phyloP scores from a whole-genome alignment of 768 basidiomycete species.

The Pisolithus tinctorius region DNA sequence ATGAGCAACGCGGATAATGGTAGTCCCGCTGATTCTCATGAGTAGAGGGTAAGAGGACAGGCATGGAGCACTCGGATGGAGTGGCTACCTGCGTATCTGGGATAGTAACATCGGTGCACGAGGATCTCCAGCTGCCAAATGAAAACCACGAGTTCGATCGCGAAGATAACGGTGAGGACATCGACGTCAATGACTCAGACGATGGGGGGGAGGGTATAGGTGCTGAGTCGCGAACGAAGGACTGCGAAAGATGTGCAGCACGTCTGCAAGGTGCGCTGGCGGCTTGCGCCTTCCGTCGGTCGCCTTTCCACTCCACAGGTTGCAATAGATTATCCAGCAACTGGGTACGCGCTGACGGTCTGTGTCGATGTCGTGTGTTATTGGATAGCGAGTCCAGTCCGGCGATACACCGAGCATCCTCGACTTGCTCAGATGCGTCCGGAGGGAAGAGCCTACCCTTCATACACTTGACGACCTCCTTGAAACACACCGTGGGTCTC shows the following conservation, averaged over 20 bases:
- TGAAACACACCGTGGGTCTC: slow-evolving; percentile 42
- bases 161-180: slow-evolving; percentile 26
- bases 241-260: slow-evolving; percentile 12
- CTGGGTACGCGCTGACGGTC: slow-evolving; percentile 22
- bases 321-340: slow-evolving; percentile 40
- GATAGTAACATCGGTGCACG: slow-evolving; percentile 28
- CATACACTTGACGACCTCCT: slow-evolving; percentile 52
- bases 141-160: slow-evolving; percentile 38
- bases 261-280: slow-evolving; percentile 31
- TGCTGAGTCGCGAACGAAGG: slow-evolving; percentile 8
- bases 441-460: slow-evolving; percentile 50
- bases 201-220: slow-evolving; percentile 16
- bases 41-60: slow-evolving; percentile 24
- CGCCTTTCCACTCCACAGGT: slow-evolving; percentile 36
- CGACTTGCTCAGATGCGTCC: slow-evolving; percentile 27
- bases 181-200: slow-evolving; percentile 14
- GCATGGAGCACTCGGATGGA: slow-evolving; percentile 21
- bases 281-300: slow-evolving; percentile 33
- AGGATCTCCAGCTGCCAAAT: slow-evolving; percentile 36
- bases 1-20: slow-evolving; percentile 27
- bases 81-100: slow-evolving; percentile 29
- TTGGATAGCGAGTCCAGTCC: slow-evolving; percentile 15
- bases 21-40: slow-evolving; percentile 27
- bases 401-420: slow-evolving; percentile 24
- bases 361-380: slow-evolving; percentile 11